Conservation (phyloP, 768 basidiomycete species). For the Strobilomyces confusus region DNA sequence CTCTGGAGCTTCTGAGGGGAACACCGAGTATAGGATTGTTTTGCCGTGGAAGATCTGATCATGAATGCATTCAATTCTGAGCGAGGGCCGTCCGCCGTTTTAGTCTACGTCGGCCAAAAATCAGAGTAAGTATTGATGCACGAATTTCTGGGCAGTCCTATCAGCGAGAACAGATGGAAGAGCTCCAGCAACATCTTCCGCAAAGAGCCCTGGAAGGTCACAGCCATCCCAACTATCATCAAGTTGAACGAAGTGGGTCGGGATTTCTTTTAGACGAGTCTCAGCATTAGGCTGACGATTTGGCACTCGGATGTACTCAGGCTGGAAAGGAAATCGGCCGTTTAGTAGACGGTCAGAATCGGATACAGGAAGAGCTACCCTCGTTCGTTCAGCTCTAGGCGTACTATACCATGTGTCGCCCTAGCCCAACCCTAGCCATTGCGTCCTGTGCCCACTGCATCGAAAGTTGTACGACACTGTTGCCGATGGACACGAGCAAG, state of each 20-base stretch:
- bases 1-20: slow-evolving; percentile 6
- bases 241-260: slow-evolving; percentile 51
- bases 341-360: slow-evolving; percentile 27
- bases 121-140: slow-evolving; percentile 45
- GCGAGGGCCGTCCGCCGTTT: slow-evolving; percentile 47
- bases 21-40: slow-evolving; percentile 53
- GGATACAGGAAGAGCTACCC: slow-evolving; percentile 18
- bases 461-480: too few species aligned
- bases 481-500: not conserved
- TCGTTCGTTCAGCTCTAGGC: slow-evolving; percentile 17
- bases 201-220: slow-evolving; percentile 57
- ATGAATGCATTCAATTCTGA: slow-evolving; percentile 43
- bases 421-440: not conserved
- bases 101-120: slow-evolving; percentile 68
- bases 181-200: slow-evolving; percentile 53
- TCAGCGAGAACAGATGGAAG: slow-evolving; percentile 56
- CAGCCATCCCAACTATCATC: slow-evolving; percentile 63
- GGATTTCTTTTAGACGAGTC: slow-evolving; percentile 2
- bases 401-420: not conserved
- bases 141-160: not conserved
- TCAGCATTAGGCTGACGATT: not conserved
- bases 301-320: slow-evolving; percentile 10
- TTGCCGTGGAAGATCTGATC: slow-evolving; percentile 54
- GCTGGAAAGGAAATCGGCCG: slow-evolving; percentile 26
- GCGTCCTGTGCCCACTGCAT: slow-evolving; percentile 6